A percentile compares a stretch with the other conserved stretches of the same genome.
These are phyloP conservation scores for Barnettozyma populi DNA, from an alignment of 805 yeast genomes.

Conservation along the genomic window DNA sequence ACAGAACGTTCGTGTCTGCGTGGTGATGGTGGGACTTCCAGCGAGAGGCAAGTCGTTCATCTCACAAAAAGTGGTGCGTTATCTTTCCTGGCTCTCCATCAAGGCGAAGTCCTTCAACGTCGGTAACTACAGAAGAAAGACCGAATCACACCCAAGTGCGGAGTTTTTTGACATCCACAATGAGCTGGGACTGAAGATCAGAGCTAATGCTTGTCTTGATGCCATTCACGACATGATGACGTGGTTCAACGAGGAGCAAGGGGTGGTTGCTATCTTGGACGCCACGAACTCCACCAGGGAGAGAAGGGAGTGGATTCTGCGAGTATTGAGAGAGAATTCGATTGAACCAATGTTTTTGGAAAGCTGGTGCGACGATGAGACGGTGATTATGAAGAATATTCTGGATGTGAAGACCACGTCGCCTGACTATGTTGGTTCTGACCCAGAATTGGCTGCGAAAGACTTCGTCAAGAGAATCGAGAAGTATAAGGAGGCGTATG, in stretches of 20 bases:
- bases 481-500: conserved; percentile 68
- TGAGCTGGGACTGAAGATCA: conserved; percentile 52
- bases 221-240: conserved; percentile 78
- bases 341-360: conserved; percentile 92
- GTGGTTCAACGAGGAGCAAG: conserved; percentile 78
- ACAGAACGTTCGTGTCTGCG: conserved; percentile 74
- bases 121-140: conserved; percentile 73
- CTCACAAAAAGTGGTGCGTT: conserved; percentile 89
- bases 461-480: conserved; percentile 74
- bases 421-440: conserved; percentile 31
- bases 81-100: conserved; percentile 87
- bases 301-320: conserved; percentile 60
- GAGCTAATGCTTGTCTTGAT: conserved; percentile 62
- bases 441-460: conserved; percentile 62
- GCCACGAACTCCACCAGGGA: conserved; percentile 83
- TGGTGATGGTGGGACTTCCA: conserved; percentile 83
- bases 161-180: conserved; percentile 72
- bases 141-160: conserved; percentile 60
- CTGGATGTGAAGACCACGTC: conserved; percentile 75
- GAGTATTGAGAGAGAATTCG: conserved; percentile 54
- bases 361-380: conserved; percentile 82
- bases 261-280: conserved; percentile 89
- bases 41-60: conserved; percentile 93
- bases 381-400: conserved; percentile 71
- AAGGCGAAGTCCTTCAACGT: conserved; percentile 85